Conservation (phyloP, 148 eudicot genomes). For the Oxyria digyna region DNA sequence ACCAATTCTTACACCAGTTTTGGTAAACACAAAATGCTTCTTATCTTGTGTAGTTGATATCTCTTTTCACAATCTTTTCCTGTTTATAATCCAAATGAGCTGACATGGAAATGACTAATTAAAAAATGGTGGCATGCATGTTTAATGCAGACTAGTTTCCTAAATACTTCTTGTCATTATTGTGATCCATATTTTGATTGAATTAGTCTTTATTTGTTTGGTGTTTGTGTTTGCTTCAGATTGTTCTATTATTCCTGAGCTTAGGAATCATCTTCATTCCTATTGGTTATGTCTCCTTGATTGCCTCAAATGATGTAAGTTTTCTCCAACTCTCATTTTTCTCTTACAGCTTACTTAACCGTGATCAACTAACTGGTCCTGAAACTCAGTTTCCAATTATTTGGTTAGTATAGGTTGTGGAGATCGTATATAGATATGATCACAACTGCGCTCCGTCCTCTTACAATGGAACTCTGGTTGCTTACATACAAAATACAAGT, state of each 20-base stretch:
- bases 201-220: not conserved
- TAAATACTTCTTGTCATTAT: not conserved
- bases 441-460: constrained; percentile 40
- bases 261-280: constrained; percentile 67
- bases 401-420: constrained; percentile 51
- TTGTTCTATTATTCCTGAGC: constrained; percentile 31
- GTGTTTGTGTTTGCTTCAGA: constrained; percentile 34
- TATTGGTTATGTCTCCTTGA: constrained; percentile 49
- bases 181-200: not conserved
- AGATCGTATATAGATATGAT: constrained; percentile 61
- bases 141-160: not conserved
- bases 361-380: not conserved
- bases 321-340: not conserved
- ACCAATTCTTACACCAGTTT: constrained; percentile 63
- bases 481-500: constrained; percentile 36
- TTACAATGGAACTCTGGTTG: constrained; percentile 15
- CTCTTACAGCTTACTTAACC: not conserved
- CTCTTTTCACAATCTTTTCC: not conserved
- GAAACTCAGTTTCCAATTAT: not conserved
- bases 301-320: constrained; percentile 56
- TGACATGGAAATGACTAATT: not conserved
- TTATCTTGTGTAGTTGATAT: not conserved
- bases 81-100: not conserved
- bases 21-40: constrained; percentile 30
- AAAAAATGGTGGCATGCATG: not conserved